Evolutionary conservation across 192 early-diverging fungal genomes (phyloP), one percentile per base, ranked within the genome.

Genomic region (Coemansia sp.): DNA sequence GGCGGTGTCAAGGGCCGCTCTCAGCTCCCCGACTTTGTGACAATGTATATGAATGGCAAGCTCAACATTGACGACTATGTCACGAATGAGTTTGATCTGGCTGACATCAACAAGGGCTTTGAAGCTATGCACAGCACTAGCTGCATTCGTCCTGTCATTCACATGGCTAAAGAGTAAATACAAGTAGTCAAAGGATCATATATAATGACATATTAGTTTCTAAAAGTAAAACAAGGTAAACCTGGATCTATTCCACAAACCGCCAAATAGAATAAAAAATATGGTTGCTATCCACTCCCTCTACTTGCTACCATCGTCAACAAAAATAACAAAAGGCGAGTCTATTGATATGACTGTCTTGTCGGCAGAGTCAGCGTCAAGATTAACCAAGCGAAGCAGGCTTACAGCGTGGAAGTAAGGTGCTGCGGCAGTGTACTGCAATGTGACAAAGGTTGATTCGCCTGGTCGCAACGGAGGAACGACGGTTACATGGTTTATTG

Each of bases 1-100:
- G 97, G 97, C 69, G 97, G 97, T 54, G 88, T 97, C 74, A 98
- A 97, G 87, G 97, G 97, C 15, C 87, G 95, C 61, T 84, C 91
- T 0, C 92, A 98, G 73, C 84, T 98, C 59, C 94, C 94, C 6
- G 87, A 84, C 11, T 83, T 96, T 64, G 95, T 98, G 37, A 78
- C 94, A 66, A 86, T 94, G 74, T 98, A 98, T 75, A 49, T 95
- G 65, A 76, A 86, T 36, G 89, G 90, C 43, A 85, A 90, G 77
- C 82, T 98, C 21, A 94, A 96, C 82, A 90, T 98, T 68, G 97
- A 98, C 74, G 90, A 91, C 63, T 95, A 91, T 72, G 87, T 95
- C 70, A 97, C 95, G 39, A 89, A 96, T 78, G 88, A 85, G 63
- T 90, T 92, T 75, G 72, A 80, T 11, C 69, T 98, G 51, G 87